phyloP scores from a whole-genome alignment of 306 rosid species.

The Sicyos edulis region DNA sequence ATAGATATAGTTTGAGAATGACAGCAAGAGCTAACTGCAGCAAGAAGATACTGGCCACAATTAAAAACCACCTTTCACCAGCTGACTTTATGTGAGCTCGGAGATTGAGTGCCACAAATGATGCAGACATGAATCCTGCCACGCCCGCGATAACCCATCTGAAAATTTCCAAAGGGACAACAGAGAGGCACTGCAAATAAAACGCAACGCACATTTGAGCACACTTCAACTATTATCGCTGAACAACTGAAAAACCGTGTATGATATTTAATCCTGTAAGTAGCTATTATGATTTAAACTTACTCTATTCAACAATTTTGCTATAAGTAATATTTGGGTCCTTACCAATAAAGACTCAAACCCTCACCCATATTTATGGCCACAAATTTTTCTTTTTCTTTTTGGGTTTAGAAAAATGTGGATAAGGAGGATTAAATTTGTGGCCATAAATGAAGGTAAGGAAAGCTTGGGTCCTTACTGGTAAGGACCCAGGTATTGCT shows the following conservation, averaged over 20 bases:
- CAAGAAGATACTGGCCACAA: conserved; percentile 81
- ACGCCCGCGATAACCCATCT: conserved; percentile 84
- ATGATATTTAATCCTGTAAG: background rate
- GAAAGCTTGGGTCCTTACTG: too few species aligned
- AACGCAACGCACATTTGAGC: conserved; percentile 9
- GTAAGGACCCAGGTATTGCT: too few species aligned
- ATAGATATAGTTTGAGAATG: conserved; percentile 69
- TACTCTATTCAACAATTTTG: too few species aligned
- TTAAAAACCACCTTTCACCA: conserved; percentile 87
- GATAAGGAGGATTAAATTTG: too few species aligned
- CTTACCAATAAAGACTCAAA: too few species aligned
- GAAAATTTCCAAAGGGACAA: conserved; percentile 71
- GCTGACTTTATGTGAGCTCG: conserved; percentile 84
- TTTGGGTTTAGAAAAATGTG: too few species aligned
- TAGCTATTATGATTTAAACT: background rate
- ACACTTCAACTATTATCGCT: background rate
- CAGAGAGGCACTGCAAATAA: conserved; percentile 71
- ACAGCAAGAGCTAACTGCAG: conserved; percentile 86
- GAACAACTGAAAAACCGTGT: background rate
- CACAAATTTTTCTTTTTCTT: too few species aligned
- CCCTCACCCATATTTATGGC: too few species aligned
- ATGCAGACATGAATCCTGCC: conserved; percentile 89
- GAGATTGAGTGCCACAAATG: conserved; percentile 85
- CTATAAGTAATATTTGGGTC: too few species aligned
- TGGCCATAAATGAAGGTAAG: too few species aligned